Percentiles rank a stretch among this genome's conserved stretches.
phyloP scores from a whole-genome alignment of 2,329 filamentous ascomycete genomes.

The Penicillium hesseltinei region DNA sequence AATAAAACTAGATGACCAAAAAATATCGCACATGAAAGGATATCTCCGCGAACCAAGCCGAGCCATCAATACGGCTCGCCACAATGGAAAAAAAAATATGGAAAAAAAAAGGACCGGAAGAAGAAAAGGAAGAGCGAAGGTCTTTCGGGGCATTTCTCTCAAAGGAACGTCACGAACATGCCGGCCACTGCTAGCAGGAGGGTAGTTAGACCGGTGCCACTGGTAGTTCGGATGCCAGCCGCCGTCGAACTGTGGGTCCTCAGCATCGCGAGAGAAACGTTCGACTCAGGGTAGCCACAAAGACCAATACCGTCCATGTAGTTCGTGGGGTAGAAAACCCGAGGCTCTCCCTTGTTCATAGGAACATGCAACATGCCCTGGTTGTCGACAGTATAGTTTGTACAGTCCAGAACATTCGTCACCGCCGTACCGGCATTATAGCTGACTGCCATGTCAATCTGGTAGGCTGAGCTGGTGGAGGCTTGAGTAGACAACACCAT shows the following conservation, averaged over 20 bases:
- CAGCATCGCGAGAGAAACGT: slow-evolving; percentile 8
- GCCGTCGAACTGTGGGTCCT: background rate
- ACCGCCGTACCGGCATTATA: slow-evolving; percentile 26
- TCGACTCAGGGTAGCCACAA: slow-evolving; percentile 24
- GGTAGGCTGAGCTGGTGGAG: slow-evolving; percentile 28
- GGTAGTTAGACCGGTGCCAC: background rate
- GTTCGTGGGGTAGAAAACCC: slow-evolving; percentile 29
- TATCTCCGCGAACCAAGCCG: slow-evolving; percentile 4
- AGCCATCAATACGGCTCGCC: slow-evolving; percentile 1
- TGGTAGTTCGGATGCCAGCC: background rate
- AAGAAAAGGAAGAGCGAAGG: background rate
- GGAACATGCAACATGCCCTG: slow-evolving; percentile 24
- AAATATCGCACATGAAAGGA: slow-evolving; percentile 5
- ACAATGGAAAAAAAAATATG: background rate
- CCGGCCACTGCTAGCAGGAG: background rate
- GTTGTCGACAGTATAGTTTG: slow-evolving; percentile 27
- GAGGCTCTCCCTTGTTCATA: slow-evolving; percentile 34
- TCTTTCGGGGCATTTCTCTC: background rate
- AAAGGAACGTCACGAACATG: background rate
- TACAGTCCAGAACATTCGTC: slow-evolving; percentile 31
- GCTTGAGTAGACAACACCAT: slow-evolving; percentile 48
- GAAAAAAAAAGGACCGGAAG: background rate
- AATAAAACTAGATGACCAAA: background rate
- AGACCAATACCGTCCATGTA: slow-evolving; percentile 34
- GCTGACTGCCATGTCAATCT: slow-evolving; percentile 29